A percentile compares a stretch with the other conserved stretches of the same genome.
Conservation (phyloP, 176 grass and related monocot genomes). For the Typha latifolia region DNA sequence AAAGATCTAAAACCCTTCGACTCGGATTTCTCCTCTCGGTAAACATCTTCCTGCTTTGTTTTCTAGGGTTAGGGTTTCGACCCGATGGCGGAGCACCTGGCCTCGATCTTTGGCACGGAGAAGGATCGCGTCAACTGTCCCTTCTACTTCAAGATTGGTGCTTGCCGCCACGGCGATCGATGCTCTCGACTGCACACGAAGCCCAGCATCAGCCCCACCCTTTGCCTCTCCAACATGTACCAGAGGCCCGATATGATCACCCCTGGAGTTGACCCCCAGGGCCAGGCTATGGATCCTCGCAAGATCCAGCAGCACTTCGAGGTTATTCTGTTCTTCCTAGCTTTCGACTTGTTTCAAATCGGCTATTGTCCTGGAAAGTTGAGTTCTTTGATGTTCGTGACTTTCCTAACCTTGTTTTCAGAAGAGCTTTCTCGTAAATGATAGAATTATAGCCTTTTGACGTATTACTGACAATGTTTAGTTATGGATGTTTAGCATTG, state of each 20-base stretch:
- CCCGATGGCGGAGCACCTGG: conserved; percentile 24
- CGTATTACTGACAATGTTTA: too few relatives aligned
- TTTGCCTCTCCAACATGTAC: conserved; percentile 25
- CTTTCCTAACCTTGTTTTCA: too few relatives aligned
- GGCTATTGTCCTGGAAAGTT: neutral
- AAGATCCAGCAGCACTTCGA: conserved; percentile 25
- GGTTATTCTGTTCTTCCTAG: neutral
- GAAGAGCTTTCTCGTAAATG: too few relatives aligned
- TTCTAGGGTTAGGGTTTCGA: neutral
- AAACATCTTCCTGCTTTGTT: neutral
- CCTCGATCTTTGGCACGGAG: conserved; percentile 25
- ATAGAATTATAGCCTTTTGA: too few relatives aligned
- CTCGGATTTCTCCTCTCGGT: too few relatives aligned
- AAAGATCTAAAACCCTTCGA: too few relatives aligned
- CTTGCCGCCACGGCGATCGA: conserved; percentile 19
- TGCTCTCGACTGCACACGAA: conserved; percentile 21
- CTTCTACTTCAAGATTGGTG: conserved; percentile 28
- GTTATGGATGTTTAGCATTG: too few relatives aligned
- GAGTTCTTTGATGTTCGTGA: neutral
- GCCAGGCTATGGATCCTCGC: conserved; percentile 21
- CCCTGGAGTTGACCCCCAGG: conserved; percentile 17
- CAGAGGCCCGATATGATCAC: conserved; percentile 21
- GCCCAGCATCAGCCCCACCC: conserved; percentile 25
- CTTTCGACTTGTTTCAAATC: neutral
- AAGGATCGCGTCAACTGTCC: conserved; percentile 25